phyloP scores from a whole-genome alignment of 495 filamentous ascomycete genomes.

The Penicilliopsis zonata region DNA sequence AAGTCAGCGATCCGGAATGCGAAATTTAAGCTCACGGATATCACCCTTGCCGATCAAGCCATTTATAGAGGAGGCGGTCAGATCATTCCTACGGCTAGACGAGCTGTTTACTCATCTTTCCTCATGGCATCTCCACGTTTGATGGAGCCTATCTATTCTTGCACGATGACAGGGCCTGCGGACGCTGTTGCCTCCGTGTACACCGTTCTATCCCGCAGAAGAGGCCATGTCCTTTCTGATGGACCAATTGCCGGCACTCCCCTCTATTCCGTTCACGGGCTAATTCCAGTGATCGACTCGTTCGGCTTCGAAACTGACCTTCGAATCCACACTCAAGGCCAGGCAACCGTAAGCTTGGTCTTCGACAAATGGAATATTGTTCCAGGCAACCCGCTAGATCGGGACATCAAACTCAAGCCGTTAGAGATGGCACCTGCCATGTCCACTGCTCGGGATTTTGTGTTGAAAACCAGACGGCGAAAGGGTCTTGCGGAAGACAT shows the following conservation, averaged over 20 bases:
- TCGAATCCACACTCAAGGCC: conserved; percentile 88
- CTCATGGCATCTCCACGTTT: conserved; percentile 91
- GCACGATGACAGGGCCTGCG: conserved; percentile 85
- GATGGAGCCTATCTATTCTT: conserved; percentile 91
- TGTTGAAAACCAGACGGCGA: conserved; percentile 83
- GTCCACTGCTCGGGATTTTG: conserved; percentile 88
- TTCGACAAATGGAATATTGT: conserved; percentile 96
- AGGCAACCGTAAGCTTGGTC: conserved; percentile 77
- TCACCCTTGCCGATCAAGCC: conserved; percentile 72
- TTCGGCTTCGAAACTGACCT: conserved; percentile 98
- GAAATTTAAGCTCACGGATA: conserved; percentile 89
- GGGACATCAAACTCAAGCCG: conserved; percentile 66
- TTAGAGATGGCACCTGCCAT: conserved; percentile 77
- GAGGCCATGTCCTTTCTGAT: conserved; percentile 88
- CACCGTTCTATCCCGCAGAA: conserved; percentile 75
- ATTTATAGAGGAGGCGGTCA: conserved; percentile 94
- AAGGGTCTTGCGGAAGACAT: conserved; percentile 96
- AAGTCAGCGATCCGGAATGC: conserved; percentile 79
- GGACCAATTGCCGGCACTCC: conserved; percentile 91
- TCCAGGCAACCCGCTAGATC: conserved; percentile 88
- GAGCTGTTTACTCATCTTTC: conserved; percentile 89
- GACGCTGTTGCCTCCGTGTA: conserved; percentile 82
- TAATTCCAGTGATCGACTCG: conserved; percentile 90
- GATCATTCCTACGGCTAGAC: conserved; percentile 87
- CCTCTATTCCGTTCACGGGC: conserved; percentile 79